phyloP scores from a whole-genome alignment of 2,329 filamentous ascomycete genomes.

The Ophioceras dolichostomum region DNA sequence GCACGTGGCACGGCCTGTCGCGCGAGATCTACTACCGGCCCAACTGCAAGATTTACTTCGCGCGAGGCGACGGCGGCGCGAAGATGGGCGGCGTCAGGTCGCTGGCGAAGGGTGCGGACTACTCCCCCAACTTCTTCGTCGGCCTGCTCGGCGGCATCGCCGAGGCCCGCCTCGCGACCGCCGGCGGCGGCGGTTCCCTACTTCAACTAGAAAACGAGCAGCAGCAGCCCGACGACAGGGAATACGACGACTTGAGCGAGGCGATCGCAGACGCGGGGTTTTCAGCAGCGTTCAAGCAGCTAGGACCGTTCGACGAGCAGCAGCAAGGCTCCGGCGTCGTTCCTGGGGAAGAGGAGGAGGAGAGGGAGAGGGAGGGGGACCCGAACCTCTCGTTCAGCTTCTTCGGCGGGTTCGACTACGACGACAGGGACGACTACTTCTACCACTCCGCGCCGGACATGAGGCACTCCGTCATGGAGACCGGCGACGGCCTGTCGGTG shows the following conservation, averaged over 20 bases:
- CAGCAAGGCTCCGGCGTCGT: too few species aligned
- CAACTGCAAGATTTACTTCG: conserved; percentile 34
- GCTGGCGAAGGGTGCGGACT: conserved; percentile 31
- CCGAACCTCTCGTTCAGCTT: conserved; percentile 7
- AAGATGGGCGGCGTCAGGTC: conserved; percentile 25
- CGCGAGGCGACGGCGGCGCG: conserved; percentile 7
- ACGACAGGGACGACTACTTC: conserved; percentile 4
- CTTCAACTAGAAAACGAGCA: too few species aligned
- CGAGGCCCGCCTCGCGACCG: conserved; percentile 23
- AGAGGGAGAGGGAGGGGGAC: background rate
- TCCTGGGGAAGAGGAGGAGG: background rate
- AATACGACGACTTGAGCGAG: too few species aligned
- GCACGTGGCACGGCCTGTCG: conserved; percentile 35
- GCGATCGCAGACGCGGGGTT: too few species aligned
- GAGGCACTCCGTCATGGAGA: conserved; percentile 13
- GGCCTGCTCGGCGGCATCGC: conserved; percentile 34
- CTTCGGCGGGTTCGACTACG: background rate
- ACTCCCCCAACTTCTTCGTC: conserved; percentile 34
- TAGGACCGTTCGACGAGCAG: too few species aligned
- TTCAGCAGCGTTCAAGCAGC: too few species aligned
- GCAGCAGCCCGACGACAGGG: too few species aligned
- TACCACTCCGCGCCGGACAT: conserved; percentile 9
- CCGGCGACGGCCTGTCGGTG: conserved; percentile 12
- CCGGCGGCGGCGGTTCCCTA: background rate
- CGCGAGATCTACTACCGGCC: conserved; percentile 31